phyloP scores from a whole-genome alignment of 208 protist genomes.

The Acanthamoeba quina region DNA sequence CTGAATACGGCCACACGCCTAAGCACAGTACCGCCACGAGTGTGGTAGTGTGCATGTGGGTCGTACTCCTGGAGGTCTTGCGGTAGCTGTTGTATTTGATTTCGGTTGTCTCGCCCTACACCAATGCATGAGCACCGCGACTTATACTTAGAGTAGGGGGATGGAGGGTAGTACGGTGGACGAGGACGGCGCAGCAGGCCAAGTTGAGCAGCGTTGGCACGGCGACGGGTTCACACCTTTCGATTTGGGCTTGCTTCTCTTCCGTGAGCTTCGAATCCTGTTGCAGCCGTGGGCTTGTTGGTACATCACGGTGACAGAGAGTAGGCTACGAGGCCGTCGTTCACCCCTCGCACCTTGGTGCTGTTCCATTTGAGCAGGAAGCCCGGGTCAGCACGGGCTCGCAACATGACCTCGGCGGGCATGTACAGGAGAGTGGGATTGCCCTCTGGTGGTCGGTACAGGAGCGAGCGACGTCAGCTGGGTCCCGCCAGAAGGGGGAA shows the following conservation, averaged over 20 bases:
- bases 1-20: neutral
- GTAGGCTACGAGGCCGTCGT: neutral
- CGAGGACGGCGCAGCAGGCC: neutral
- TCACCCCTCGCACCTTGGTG: neutral
- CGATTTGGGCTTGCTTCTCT: neutral
- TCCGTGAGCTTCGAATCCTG: neutral
- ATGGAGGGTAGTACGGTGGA: neutral
- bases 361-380: slow-evolving; percentile 57
- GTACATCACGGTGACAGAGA: too few relatives aligned
- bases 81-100: neutral
- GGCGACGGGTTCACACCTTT: neutral
- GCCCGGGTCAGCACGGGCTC: neutral
- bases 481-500: neutral
- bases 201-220: slow-evolving; percentile 26
- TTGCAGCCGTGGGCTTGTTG: neutral
- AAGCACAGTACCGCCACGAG: too few relatives aligned
- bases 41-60: neutral
- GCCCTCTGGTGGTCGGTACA: neutral
- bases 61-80: slow-evolving; percentile 22
- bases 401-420: neutral
- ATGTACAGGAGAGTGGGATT: slow-evolving; percentile 36
- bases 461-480: neutral
- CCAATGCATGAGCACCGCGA: neutral
- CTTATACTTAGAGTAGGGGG: neutral
- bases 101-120: neutral